Conservation (phyloP, 495 filamentous ascomycete species). For the Tuber borchii region DNA sequence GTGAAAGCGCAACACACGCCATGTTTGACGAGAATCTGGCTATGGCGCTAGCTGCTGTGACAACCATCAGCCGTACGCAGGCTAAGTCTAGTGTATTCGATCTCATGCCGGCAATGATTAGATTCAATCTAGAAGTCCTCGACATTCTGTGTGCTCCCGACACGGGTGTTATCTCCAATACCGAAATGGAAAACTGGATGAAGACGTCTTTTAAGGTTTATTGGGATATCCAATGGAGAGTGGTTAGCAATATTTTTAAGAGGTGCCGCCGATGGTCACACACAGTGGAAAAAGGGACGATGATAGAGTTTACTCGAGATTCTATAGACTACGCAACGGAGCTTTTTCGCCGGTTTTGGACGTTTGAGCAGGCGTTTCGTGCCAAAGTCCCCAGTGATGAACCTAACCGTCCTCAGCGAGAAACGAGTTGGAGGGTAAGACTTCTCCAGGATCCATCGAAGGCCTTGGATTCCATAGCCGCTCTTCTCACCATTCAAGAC, state of each 20-base stretch:
- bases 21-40: constrained; percentile 40
- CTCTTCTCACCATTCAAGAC: constrained; percentile 40
- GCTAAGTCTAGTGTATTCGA: constrained; percentile 55
- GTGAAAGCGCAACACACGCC: constrained; percentile 35
- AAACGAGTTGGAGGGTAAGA: constrained; percentile 29
- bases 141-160: constrained; percentile 75
- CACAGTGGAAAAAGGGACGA: constrained; percentile 59
- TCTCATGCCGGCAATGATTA: constrained; percentile 63
- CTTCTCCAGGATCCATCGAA: constrained; percentile 39
- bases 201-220: constrained; percentile 59
- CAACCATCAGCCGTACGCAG: constrained; percentile 23
- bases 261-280: constrained; percentile 74
- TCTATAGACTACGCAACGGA: constrained; percentile 86
- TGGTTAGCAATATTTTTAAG: constrained; percentile 70
- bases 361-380: constrained; percentile 40
- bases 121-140: constrained; percentile 67
- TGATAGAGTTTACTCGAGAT: constrained; percentile 90
- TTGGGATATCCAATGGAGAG: constrained; percentile 77
- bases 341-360: constrained; percentile 56
- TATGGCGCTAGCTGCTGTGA: constrained; percentile 32
- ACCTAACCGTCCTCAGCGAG: constrained; percentile 17
- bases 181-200: constrained; percentile 54
- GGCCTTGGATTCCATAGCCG: constrained; percentile 29
- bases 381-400: constrained; percentile 34
- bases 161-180: constrained; percentile 67